Evolutionary conservation across 805 yeast genomes (phyloP).

Genomic region (Metschnikowia lachancei): DNA sequence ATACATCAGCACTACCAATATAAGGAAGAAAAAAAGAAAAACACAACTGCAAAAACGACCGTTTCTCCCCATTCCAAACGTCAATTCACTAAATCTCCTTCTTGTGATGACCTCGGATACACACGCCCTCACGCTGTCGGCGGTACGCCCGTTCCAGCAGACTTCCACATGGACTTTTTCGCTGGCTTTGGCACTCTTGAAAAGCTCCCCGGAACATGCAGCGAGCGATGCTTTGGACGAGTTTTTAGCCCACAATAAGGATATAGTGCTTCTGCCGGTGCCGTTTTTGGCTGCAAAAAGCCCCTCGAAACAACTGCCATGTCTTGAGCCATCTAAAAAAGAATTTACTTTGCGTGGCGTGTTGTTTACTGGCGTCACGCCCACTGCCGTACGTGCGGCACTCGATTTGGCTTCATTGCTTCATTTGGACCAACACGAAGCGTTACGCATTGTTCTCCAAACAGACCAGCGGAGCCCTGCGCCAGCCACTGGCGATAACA

Average conservation of each 20-base stretch:
- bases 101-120: neutral
- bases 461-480: constrained; percentile 39
- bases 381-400: constrained; percentile 39
- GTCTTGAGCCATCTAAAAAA: constrained; percentile 13
- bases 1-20: too few species aligned
- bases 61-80: too few species aligned
- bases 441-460: constrained; percentile 47
- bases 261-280: constrained; percentile 29
- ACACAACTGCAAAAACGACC: too few species aligned
- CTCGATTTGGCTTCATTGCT: constrained; percentile 38
- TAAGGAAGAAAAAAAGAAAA: too few species aligned
- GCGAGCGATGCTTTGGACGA: constrained; percentile 40
- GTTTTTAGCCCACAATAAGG: constrained; percentile 33
- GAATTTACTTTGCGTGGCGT: constrained; percentile 43
- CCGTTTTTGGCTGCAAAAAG: constrained; percentile 24
- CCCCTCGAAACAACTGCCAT: neutral
- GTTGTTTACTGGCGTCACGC: constrained; percentile 34
- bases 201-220: constrained; percentile 29
- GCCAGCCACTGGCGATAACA: neutral
- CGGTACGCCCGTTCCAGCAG: constrained; percentile 18
- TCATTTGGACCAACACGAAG: constrained; percentile 43
- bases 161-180: constrained; percentile 37
- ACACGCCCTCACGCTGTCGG: neutral
- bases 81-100: too few species aligned
- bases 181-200: constrained; percentile 35